These are phyloP conservation scores for Komagataella kurtzmanii DNA, from an alignment of 805 yeast species.

Conservation along the genomic window DNA sequence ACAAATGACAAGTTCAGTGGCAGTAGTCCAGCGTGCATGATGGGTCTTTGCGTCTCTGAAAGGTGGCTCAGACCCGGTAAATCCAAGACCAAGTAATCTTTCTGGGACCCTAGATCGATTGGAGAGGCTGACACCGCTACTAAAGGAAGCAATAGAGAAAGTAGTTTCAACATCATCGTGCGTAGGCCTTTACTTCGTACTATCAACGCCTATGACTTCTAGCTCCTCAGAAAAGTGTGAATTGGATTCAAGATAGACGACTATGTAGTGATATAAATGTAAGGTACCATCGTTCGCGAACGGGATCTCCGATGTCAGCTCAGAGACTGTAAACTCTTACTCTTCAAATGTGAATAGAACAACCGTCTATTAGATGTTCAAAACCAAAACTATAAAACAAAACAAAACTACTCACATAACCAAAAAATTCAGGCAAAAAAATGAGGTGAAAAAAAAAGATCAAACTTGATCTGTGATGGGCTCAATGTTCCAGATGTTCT, in stretches of 20 bases:
- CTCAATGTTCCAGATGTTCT: conserved; percentile 85
- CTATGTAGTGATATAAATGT: neutral
- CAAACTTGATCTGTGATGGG: conserved; percentile 25
- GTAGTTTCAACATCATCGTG: neutral
- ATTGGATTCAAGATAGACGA: neutral
- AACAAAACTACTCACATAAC: neutral
- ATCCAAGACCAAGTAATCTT: conserved; percentile 7
- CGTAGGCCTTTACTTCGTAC: neutral
- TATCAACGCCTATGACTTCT: neutral
- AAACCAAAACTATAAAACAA: neutral
- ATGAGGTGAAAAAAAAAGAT: neutral
- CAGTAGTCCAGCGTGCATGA: conserved; percentile 43
- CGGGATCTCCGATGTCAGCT: neutral
- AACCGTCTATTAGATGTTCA: neutral
- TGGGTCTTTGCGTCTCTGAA: conserved; percentile 19
- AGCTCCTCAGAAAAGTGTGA: neutral
- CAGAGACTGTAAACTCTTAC: neutral
- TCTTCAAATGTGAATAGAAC: neutral
- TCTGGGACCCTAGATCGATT: neutral
- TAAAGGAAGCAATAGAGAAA: neutral
- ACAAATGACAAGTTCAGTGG: conserved; percentile 36
- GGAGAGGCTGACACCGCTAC: neutral
- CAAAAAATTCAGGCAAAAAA: neutral
- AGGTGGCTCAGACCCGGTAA: conserved; percentile 15
- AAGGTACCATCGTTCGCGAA: neutral